Base-by-base conservation (phyloP, 2,329 filamentous ascomycete genomes). In the Raffaelea arxii region DNA sequence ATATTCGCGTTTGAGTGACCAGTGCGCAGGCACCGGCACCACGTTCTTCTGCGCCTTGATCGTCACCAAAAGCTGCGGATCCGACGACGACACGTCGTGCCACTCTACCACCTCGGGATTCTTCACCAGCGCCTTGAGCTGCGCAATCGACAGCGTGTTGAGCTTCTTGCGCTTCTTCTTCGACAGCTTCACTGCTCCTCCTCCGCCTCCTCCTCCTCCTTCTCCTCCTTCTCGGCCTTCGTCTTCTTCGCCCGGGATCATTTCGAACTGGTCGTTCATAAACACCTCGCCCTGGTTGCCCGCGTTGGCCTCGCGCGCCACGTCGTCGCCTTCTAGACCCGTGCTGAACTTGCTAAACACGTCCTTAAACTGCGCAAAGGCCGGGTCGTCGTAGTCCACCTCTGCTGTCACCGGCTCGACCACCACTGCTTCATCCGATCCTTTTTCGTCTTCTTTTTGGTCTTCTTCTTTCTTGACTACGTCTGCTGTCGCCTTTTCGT, bases 31-130 rank as follows among this genome's bases (percentile, higher is more conserved):
- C 1, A 98, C 92, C 1, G 92, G 92, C 1, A 98, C 90, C 23
- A 96, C 86, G 61, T 98, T 98, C 55, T 90, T 82, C 62, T 94
- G 86, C 3, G 87, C 84, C 65, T 97, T 98, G 70, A 98, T 90
- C 59, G 94, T 86, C 23, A 97, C 87, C 11, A 98, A 77, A 38
- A 97, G 71, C 47, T 84, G 79, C 14, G 92, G 92, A 61, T 98
- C 90, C 23, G 86, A 80, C 1, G 92, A 90, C 16, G 88, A 94
- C 12, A 87, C 86, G 61, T 98, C 92, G 46, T 94, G 92, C 92
- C 92, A 97, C 59, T 98, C 92, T 6, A 98, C 91, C 10, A 95
- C 80, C 64, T 98, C 92, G 3, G 92, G 92, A 55, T 90, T 91
- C 57, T 75, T 78, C 50, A 96, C 92, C 46, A 95, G 69, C 6